Percentiles rank a stretch among this genome's conserved stretches.
Conservation (phyloP, 2,329 filamentous ascomycete species). For the Trichoderma gracile region DNA sequence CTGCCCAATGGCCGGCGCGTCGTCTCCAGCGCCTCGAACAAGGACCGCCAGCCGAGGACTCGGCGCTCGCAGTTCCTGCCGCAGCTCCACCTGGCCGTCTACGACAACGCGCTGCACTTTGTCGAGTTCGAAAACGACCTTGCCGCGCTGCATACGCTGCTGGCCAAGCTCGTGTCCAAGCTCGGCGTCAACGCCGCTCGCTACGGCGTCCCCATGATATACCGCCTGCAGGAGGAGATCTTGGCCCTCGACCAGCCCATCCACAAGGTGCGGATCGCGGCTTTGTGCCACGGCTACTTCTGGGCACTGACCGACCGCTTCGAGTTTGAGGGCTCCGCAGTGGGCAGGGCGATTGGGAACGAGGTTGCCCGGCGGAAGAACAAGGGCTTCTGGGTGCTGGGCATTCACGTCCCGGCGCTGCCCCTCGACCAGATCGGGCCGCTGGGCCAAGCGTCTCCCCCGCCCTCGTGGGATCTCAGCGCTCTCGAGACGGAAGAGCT, state of each 20-base stretch:
- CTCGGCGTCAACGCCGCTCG: constrained; percentile 81
- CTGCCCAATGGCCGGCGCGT: constrained; percentile 58
- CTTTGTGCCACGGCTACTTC: constrained; percentile 86
- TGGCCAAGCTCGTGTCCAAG: constrained; percentile 70
- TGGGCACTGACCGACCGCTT: constrained; percentile 78
- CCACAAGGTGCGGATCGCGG: constrained; percentile 77
- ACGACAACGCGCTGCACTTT: constrained; percentile 78
- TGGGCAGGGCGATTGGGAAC: constrained; percentile 70
- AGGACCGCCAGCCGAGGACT: constrained; percentile 55
- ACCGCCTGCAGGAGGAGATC: constrained; percentile 84
- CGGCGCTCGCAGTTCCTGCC: constrained; percentile 73
- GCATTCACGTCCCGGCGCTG: constrained; percentile 69
- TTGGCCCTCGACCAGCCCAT: constrained; percentile 63
- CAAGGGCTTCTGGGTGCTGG: constrained; percentile 77
- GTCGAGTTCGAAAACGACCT: constrained; percentile 73
- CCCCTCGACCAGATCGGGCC: constrained; percentile 61
- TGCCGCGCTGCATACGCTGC: constrained; percentile 72
- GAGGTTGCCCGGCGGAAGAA: constrained; percentile 75
- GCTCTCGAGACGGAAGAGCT: constrained; percentile 64
- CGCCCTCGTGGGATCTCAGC: constrained; percentile 50
- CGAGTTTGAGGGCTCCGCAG: constrained; percentile 67
- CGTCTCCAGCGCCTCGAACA: constrained; percentile 64
- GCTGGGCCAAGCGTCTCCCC: constrained; percentile 48
- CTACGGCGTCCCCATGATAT: constrained; percentile 83
- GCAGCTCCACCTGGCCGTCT: constrained; percentile 82